phyloP scores from a whole-genome alignment of 2,329 filamentous ascomycete species.

The Trichoderma sp. region DNA sequence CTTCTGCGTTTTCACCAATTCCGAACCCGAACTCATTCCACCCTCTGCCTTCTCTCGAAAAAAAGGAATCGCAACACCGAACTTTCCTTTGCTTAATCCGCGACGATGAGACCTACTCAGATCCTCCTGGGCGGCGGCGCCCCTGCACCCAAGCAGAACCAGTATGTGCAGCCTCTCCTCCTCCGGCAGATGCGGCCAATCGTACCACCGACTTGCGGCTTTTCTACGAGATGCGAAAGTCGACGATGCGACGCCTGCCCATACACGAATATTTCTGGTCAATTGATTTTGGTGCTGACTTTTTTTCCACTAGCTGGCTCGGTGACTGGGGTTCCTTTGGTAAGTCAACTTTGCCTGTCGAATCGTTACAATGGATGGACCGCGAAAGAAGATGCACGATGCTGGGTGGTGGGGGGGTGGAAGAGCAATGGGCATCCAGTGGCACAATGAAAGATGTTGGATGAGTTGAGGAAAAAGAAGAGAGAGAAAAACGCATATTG shows the following conservation, averaged over 20 bases:
- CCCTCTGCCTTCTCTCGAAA: constrained; percentile 20
- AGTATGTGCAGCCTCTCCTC: constrained; percentile 39
- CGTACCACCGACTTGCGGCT: constrained; percentile 38
- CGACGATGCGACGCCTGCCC: constrained; percentile 35
- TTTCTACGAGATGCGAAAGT: constrained; percentile 36
- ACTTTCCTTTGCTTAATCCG: constrained; percentile 20
- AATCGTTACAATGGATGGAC: not conserved
- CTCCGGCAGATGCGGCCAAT: constrained; percentile 4
- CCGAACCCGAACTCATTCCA: constrained; percentile 30
- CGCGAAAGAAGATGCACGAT: not conserved
- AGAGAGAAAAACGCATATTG: no score
- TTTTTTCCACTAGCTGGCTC: constrained; percentile 60
- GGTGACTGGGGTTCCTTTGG: constrained; percentile 76
- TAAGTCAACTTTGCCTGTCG: constrained; percentile 51
- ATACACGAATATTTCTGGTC: not conserved
- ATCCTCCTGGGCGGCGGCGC: constrained; percentile 42
- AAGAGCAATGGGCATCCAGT: not conserved
- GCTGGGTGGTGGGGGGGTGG: not conserved
- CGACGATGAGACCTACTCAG: constrained; percentile 50
- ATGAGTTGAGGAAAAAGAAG: not conserved
- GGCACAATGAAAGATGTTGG: not conserved
- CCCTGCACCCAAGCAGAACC: constrained; percentile 41
- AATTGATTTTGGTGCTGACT: constrained; percentile 11
- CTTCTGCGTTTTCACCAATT: constrained; percentile 36
- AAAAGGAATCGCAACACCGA: constrained; percentile 29